Evolutionary conservation across 2,329 filamentous ascomycete genomes (phyloP).

Genomic region (Microcera coccophila): DNA sequence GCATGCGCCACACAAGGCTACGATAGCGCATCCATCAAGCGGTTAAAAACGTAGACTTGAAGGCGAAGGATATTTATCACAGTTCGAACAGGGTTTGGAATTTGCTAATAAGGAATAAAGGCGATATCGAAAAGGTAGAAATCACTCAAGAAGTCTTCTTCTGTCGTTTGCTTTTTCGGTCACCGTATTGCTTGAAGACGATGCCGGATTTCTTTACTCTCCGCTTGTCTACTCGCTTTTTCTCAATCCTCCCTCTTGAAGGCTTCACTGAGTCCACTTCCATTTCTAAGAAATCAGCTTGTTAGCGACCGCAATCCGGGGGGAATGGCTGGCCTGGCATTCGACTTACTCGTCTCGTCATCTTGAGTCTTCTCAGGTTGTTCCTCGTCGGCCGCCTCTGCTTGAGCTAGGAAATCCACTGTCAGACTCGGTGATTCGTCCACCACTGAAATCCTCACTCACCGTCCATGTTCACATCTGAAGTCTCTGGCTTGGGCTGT

Average conservation of each 20-base stretch:
- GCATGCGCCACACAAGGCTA: constrained; percentile 28
- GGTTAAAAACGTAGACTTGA: constrained; percentile 2
- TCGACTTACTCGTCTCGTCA: constrained; percentile 25
- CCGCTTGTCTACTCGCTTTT: constrained; percentile 56
- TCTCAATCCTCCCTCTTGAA: constrained; percentile 38
- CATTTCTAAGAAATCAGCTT: constrained; percentile 43
- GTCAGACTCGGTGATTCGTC: no score
- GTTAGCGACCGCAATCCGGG: constrained; percentile 5
- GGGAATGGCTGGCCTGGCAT: background rate
- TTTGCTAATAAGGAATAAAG: constrained; percentile 18
- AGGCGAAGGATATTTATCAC: constrained; percentile 21
- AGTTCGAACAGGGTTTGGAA: constrained; percentile 22
- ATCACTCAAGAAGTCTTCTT: constrained; percentile 25
- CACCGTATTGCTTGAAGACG: constrained; percentile 57
- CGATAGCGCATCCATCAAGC: background rate
- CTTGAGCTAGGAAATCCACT: constrained; percentile 19
- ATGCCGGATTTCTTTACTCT: constrained; percentile 54
- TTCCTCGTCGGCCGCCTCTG: constrained; percentile 26
- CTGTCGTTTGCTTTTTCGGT: constrained; percentile 44
- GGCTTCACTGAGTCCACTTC: constrained; percentile 51
- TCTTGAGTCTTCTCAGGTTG: constrained; percentile 30
- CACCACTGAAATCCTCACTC: constrained; percentile 25
- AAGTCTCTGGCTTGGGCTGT: constrained; percentile 64
- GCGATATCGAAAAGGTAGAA: no score
- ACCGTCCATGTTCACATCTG: constrained; percentile 48